Evolutionary conservation across 202 grass and related monocot genomes (phyloP).

Genomic region (Digitaria exilis): DNA sequence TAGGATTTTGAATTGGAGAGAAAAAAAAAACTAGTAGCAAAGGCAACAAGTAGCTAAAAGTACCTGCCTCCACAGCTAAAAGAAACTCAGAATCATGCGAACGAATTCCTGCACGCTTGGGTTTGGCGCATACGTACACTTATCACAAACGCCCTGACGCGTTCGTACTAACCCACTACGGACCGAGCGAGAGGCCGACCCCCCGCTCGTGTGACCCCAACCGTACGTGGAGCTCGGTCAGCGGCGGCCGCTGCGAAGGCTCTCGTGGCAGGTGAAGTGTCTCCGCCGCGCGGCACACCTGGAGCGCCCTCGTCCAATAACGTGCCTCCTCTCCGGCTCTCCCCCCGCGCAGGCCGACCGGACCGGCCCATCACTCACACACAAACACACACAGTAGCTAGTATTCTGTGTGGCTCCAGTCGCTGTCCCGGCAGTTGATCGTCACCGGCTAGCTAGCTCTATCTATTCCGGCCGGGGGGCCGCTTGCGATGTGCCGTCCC

Average conservation of each 20-base stretch:
- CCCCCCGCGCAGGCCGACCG: too few species aligned
- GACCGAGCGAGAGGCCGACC: neutral
- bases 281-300: conserved; percentile 29
- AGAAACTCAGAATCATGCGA: neutral
- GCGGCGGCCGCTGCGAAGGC: conserved; percentile 23
- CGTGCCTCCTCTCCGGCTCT: conserved; percentile 13
- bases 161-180: neutral
- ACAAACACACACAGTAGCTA: too few species aligned
- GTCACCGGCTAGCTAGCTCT: neutral
- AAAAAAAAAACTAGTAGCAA: too few species aligned
- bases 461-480: too few species aligned
- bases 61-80: neutral
- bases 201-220: neutral
- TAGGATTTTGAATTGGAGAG: too few species aligned
- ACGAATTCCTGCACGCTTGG: neutral
- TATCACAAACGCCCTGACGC: neutral
- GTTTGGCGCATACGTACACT: neutral
- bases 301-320: conserved; percentile 37
- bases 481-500: too few species aligned
- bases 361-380: neutral
- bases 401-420: neutral
- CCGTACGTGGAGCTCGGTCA: conserved; percentile 25
- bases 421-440: conserved; percentile 30
- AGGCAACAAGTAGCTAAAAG: neutral
- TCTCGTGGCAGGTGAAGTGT: conserved; percentile 53